Base-by-base conservation (phyloP, 1,284 basidiomycete species). In the Lentinula novae-zelandiae region DNA sequence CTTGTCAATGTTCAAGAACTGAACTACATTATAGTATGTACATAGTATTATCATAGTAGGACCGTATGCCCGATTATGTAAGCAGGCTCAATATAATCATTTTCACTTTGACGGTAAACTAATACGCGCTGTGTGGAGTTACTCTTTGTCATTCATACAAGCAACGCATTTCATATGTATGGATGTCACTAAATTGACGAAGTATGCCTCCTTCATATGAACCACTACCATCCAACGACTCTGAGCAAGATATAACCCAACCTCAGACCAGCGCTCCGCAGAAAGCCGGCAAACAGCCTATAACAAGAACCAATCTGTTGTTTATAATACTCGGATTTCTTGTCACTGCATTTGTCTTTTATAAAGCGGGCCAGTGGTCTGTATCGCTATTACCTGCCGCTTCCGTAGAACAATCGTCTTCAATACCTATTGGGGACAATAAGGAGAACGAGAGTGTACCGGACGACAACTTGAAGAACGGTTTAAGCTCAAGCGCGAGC, bases 331-430 rank as follows among this genome's bases (percentile, higher is more conserved):
- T 76, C 61, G 71, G 72, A 22, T 67, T 81, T 54, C 64, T 71
- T 62, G 40, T 78, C 55, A 70, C 78, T 61, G 73, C 72, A 13
- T 68, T 83, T 60, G 72, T 71, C 22, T 75, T 76, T 48, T 83
- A 73, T 72, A 78, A 79, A 70, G 73, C 72, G 36, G 78, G 78
- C 53, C 77, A 77, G 73, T 80, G 75, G 76, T 75, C 75, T 58
- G 66, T 71, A 58, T 57, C 58, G 27, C 38, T 22, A 7, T 51
- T 53, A 46, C 39, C 57, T 44, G 36, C 54, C 10, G 15, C 58
- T 31, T 57, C 63, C 7, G 15, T n/a, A 46, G 17, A 20, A 50
- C 9, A n/a, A 31, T 31, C 49, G 27, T 20, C 15, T 51, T 38
- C 27, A 8, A 34, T 38, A 38, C 53, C 34, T 13, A 38, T 10